phyloP scores from a whole-genome alignment of 106 monocot genomes.

The Phalaenopsis equestris region DNA sequence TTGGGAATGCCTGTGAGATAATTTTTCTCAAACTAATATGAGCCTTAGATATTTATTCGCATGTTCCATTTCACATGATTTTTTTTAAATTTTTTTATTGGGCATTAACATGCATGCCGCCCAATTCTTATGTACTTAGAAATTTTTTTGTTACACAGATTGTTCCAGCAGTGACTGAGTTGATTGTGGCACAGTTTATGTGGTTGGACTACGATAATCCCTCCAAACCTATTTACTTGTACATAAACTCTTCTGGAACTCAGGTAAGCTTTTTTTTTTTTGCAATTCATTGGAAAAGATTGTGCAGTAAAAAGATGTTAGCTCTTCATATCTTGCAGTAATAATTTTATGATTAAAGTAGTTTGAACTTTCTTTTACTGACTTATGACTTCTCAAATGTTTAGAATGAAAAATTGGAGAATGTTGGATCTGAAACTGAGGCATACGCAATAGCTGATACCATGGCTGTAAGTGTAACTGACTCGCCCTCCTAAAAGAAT shows the following conservation, averaged over 20 bases:
- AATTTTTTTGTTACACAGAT: conserved; percentile 41
- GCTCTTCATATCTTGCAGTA: background rate
- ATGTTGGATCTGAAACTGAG: conserved; percentile 87
- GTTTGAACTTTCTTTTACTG: background rate
- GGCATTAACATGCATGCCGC: no score
- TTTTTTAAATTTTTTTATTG: background rate
- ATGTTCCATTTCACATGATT: background rate
- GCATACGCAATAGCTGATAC: conserved; percentile 90
- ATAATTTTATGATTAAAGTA: background rate
- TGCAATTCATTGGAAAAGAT: background rate
- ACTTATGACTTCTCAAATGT: conserved; percentile 2
- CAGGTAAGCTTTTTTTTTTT: conserved; percentile 32
- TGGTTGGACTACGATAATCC: conserved; percentile 86
- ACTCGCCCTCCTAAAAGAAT: background rate
- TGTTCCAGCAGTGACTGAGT: conserved; percentile 88
- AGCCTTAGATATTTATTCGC: background rate
- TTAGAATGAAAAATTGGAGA: conserved; percentile 81
- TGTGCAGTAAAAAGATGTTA: background rate
- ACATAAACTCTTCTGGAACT: conserved; percentile 87
- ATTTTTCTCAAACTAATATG: background rate
- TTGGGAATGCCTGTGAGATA: conserved; percentile 86
- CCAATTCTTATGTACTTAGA: background rate
- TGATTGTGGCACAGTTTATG: conserved; percentile 80
- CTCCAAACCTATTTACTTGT: conserved; percentile 86
- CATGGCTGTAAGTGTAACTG: conserved; percentile 54